A percentile compares a stretch with the other conserved stretches of the same genome.
Evolutionary conservation across 2,329 filamentous ascomycete species (phyloP).

Genomic region (Emergomyces orientalis): DNA sequence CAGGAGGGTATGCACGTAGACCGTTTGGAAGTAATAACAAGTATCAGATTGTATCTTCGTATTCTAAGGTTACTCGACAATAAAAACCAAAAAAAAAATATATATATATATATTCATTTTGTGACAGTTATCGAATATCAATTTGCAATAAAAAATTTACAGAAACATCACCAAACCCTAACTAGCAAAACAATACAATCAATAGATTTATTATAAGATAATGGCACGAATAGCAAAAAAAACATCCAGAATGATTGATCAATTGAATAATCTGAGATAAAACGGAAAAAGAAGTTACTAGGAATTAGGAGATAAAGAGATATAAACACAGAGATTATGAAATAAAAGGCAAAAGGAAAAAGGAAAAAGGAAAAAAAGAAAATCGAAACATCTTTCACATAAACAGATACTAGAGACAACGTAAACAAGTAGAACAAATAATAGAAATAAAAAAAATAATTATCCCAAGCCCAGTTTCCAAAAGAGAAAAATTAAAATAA

Average conservation of each 20-base stretch:
- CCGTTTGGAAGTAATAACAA: background rate
- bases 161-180: background rate
- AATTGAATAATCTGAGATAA: background rate
- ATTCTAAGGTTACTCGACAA: background rate
- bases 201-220: background rate
- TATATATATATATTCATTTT: background rate
- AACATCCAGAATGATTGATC: background rate
- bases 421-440: background rate
- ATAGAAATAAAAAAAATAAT: background rate
- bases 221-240: background rate
- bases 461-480: slow-evolving; percentile 10
- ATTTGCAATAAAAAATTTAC: background rate
- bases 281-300: background rate
- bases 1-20: background rate
- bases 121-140: background rate
- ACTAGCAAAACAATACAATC: background rate
- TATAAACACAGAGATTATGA: background rate
- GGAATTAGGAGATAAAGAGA: slow-evolving; percentile 6
- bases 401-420: slow-evolving; percentile 8
- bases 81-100: background rate
- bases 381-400: background rate
- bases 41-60: background rate
- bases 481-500: background rate
- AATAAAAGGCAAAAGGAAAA: background rate
- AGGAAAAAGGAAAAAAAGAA: background rate